Conservation (phyloP, 2,329 filamentous ascomycete genomes). For the Xylariaceae sp. region DNA sequence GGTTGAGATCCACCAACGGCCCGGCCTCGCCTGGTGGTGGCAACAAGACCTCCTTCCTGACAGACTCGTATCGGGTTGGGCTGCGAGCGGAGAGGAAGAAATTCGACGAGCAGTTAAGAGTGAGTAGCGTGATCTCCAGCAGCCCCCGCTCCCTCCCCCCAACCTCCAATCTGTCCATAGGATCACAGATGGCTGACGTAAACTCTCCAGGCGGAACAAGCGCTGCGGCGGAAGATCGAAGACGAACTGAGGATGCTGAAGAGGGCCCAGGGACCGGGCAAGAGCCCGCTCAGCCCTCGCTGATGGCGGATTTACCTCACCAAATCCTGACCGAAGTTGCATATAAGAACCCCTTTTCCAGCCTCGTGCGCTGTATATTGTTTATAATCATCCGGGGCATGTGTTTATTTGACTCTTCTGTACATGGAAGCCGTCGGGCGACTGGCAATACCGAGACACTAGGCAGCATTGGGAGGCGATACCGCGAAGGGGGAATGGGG, state of each 20-base stretch:
- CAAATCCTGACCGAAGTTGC: constrained; percentile 5
- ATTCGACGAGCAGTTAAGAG: constrained; percentile 26
- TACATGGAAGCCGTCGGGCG: constrained; percentile 1
- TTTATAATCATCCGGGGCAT: neutral
- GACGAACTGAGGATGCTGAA: constrained; percentile 25
- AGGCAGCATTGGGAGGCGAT: constrained; percentile 10
- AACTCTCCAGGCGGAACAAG: constrained; percentile 22
- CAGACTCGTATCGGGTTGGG: constrained; percentile 24
- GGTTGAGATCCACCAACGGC: constrained; percentile 17
- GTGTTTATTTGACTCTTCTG: neutral
- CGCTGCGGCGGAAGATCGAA: constrained; percentile 23
- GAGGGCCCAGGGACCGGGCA: constrained; percentile 21
- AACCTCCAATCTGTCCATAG: constrained; percentile 8
- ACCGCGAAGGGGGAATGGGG: no score
- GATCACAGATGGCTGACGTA: neutral
- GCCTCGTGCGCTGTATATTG: constrained; percentile 6
- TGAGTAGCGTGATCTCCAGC: constrained; percentile 12
- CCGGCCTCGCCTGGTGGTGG: constrained; percentile 19
- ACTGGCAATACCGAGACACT: constrained; percentile 1
- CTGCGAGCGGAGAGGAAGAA: constrained; percentile 27
- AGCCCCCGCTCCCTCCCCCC: no score
- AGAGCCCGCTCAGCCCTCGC: constrained; percentile 16
- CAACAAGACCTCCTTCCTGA: constrained; percentile 24
- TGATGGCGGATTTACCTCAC: no score
- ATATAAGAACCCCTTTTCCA: constrained; percentile 8